Evolutionary conservation across 2,329 filamentous ascomycete genomes (phyloP), one percentile per base, ranked within the genome.

Genomic region (Botrytis elliptica): DNA sequence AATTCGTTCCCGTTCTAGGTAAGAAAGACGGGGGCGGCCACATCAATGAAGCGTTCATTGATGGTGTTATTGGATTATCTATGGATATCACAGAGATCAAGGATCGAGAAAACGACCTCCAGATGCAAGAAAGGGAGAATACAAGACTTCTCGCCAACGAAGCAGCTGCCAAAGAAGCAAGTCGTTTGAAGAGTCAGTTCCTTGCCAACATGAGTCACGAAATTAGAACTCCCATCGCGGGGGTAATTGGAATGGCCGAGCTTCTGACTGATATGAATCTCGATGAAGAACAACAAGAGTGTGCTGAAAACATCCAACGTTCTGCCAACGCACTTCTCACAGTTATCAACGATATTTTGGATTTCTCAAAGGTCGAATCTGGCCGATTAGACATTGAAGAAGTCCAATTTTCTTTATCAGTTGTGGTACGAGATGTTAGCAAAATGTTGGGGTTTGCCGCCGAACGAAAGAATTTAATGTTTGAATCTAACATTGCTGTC

Each of bases 381-480:
- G 92, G 93, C 4, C 86, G 91, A 12, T 83, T 95, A 33, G 92
- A 94, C 75, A 91, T 95, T 59, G 92, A 94, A 81, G 91, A 94
- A 78, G 92, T 94, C 0, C 92, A 93, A 75, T 95, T 95, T 78
- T 93, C 84, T 94, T 2, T 90, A 90, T 68, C 71, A 0, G 85
- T 93, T 1, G 89, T 94, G 20, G 88, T 95, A 10, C 87, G 90
- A 65, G 94, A 97, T 80, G 93, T 96, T 33, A 92, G 90, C 70
- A 94, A 94, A 81, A 96, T 97, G 93, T 88, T 97, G 77, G 90
- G 92, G 60, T 97, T 97, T 78, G 93, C 93, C 1, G 94, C 95
- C 1, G 89, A 92, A 78, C 88, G 93, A 46, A 93, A 97, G 79
- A 92, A 92, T 60, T 85, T 97, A 6, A 89, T 89, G 14, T 95